A percentile compares a stretch with the other conserved stretches of the same genome.
These are phyloP conservation scores for Beauveria rudraprayagi DNA, from an alignment of 2,329 filamentous ascomycete genomes.

Conservation along the genomic window DNA sequence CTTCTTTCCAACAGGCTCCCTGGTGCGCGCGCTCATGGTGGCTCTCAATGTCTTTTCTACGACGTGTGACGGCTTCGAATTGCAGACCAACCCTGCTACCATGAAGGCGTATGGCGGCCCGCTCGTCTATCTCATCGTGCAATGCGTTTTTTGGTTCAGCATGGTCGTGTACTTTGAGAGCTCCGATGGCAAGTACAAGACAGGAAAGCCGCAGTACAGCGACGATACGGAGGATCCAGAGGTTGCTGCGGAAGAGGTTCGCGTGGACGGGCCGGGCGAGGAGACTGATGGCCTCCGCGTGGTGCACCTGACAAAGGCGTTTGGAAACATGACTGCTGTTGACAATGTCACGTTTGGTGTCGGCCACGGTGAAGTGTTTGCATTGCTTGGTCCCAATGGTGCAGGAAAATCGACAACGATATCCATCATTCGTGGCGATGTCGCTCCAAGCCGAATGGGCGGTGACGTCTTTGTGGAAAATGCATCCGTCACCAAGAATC, in stretches of 20 bases:
- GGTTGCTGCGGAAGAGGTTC: conserved; percentile 18
- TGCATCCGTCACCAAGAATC: conserved; percentile 53
- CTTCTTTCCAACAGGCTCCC: conserved; percentile 64
- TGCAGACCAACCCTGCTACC: conserved; percentile 58
- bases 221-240: conserved; percentile 19
- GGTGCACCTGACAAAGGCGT: conserved; percentile 59
- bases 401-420: conserved; percentile 70
- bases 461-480: conserved; percentile 64
- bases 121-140: conserved; percentile 67
- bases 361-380: conserved; percentile 60
- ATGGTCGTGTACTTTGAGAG: conserved; percentile 69
- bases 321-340: conserved; percentile 56
- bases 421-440: conserved; percentile 63
- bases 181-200: conserved; percentile 31
- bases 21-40: conserved; percentile 63
- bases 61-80: conserved; percentile 53
- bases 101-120: conserved; percentile 69
- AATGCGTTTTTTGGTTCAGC: conserved; percentile 58
- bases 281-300: conserved; percentile 49
- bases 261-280: conserved; percentile 20
- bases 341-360: conserved; percentile 66
- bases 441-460: conserved; percentile 44
- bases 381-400: conserved; percentile 68
- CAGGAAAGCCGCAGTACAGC: conserved; percentile 14
- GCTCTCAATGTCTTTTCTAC: conserved; percentile 71